Percentiles rank a stretch among this genome's conserved stretches.
These are phyloP conservation scores for Ascochyta rabiei DNA, from an alignment of 2,329 filamentous ascomycete species.

Conservation along the genomic window DNA sequence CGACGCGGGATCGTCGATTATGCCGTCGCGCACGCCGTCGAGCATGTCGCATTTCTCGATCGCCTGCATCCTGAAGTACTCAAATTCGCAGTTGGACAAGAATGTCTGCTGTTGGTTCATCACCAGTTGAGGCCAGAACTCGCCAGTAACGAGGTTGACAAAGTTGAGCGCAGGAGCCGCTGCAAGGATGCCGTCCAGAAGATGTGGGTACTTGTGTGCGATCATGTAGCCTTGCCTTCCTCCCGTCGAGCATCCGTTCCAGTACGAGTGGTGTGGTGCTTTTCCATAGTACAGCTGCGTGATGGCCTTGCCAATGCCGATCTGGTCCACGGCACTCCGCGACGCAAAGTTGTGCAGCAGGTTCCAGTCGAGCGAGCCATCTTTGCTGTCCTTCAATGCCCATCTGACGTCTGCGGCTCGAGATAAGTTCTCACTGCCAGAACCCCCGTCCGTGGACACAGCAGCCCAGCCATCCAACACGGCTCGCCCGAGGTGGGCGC, in stretches of 20 bases:
- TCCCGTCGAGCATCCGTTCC: slow-evolving; percentile 44
- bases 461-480: slow-evolving; percentile 40
- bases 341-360: slow-evolving; percentile 48
- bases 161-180: slow-evolving; percentile 40
- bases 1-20: slow-evolving; percentile 33
- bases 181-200: slow-evolving; percentile 45
- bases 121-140: slow-evolving; percentile 35
- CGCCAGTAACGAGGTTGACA: slow-evolving; percentile 25
- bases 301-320: slow-evolving; percentile 43
- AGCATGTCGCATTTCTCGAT: slow-evolving; percentile 37
- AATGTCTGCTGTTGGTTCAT: slow-evolving; percentile 36
- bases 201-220: slow-evolving; percentile 41
- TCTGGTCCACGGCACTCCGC: slow-evolving; percentile 45
- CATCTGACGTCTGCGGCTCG: slow-evolving; percentile 24
- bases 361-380: slow-evolving; percentile 36
- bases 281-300: slow-evolving; percentile 43
- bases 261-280: slow-evolving; percentile 42
- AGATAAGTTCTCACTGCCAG: slow-evolving; percentile 15
- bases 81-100: slow-evolving; percentile 36
- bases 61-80: slow-evolving; percentile 26
- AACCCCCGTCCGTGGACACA: slow-evolving; percentile 43
- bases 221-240: slow-evolving; percentile 45
- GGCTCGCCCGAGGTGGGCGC: slow-evolving; percentile 30
- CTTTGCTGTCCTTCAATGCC: slow-evolving; percentile 21
- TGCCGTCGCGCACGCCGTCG: slow-evolving; percentile 42